These are phyloP conservation scores for Cymbopogon citratus DNA, from an alignment of 176 grass and related monocot genomes.

Conservation along the genomic window DNA sequence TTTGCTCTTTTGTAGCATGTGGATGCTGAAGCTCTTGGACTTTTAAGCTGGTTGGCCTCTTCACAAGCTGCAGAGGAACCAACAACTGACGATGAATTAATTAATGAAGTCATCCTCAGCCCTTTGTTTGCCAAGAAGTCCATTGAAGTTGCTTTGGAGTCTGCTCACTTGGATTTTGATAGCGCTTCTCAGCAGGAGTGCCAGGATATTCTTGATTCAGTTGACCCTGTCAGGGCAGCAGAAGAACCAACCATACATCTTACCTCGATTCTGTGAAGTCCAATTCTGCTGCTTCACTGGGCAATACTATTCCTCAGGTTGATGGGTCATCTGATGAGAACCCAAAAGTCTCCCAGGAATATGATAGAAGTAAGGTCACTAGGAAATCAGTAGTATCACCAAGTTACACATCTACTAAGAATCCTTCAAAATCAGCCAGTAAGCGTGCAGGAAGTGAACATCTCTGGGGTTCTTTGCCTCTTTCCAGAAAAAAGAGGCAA, in stretches of 20 bases:
- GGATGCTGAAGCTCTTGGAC: constrained; percentile 73
- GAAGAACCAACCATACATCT: constrained; percentile 28
- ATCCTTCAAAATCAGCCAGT: constrained; percentile 31
- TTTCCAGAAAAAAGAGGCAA: constrained; percentile 48
- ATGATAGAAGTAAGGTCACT: constrained; percentile 37
- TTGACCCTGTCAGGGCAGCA: constrained; percentile 38
- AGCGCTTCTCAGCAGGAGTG: constrained; percentile 84
- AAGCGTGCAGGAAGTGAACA: constrained; percentile 46
- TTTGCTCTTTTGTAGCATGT: constrained; percentile 51
- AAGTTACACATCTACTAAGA: constrained; percentile 20
- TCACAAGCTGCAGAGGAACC: constrained; percentile 78
- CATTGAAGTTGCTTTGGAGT: constrained; percentile 65
- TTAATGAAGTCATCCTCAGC: constrained; percentile 72
- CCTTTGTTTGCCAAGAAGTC: constrained; percentile 71
- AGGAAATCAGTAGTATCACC: constrained; percentile 13
- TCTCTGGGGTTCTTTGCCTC: constrained; percentile 65
- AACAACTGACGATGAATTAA: constrained; percentile 72
- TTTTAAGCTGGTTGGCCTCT: constrained; percentile 87
- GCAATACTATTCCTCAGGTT: constrained; percentile 69
- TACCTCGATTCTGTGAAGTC: constrained; percentile 13
- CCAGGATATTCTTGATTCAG: constrained; percentile 91
- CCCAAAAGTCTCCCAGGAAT: constrained; percentile 20
- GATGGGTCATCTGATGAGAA: constrained; percentile 80
- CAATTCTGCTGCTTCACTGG: constrained; percentile 30
- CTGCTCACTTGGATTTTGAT: constrained; percentile 81